Evolutionary conservation across 129 eudicot species (phyloP).

Genomic region (Flaveria robusta): DNA sequence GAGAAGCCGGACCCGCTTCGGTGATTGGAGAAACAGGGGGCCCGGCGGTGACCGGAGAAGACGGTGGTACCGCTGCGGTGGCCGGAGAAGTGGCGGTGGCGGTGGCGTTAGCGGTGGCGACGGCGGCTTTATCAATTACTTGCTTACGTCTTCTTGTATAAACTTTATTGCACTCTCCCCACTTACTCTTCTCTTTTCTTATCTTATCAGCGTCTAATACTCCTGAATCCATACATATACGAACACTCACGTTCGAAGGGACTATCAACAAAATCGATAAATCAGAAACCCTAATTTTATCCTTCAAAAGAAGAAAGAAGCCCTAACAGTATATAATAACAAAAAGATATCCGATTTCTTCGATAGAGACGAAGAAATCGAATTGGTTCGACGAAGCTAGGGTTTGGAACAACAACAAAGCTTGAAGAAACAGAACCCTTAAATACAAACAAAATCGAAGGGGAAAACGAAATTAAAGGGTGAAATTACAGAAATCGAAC

Average conservation of each 20-base stretch:
- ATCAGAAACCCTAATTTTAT: constrained; percentile 28
- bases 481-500: not conserved
- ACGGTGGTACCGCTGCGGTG: not conserved
- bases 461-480: constrained; percentile 1
- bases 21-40: constrained; percentile 20
- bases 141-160: constrained; percentile 53
- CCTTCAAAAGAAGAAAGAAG: constrained; percentile 7
- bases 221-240: constrained; percentile 88
- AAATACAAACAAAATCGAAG: constrained; percentile 4
- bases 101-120: constrained; percentile 11
- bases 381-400: constrained; percentile 36
- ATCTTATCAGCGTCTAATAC: constrained; percentile 53
- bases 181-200: constrained; percentile 46
- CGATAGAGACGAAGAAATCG: constrained; percentile 25
- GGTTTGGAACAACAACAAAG: constrained; percentile 28
- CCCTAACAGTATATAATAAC: constrained; percentile 17
- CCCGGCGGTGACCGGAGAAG: not conserved
- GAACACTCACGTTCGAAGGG: constrained; percentile 25
- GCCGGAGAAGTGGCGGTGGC: constrained; percentile 23
- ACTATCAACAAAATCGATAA: constrained; percentile 15
- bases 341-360: constrained; percentile 43
- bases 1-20: not conserved
- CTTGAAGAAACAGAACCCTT: constrained; percentile 12
- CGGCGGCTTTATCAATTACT: constrained; percentile 24
- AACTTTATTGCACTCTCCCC: constrained; percentile 59